Evolutionary conservation across 2,329 filamentous ascomycete species (phyloP).

Genomic region (Trichoderma polysporum): DNA sequence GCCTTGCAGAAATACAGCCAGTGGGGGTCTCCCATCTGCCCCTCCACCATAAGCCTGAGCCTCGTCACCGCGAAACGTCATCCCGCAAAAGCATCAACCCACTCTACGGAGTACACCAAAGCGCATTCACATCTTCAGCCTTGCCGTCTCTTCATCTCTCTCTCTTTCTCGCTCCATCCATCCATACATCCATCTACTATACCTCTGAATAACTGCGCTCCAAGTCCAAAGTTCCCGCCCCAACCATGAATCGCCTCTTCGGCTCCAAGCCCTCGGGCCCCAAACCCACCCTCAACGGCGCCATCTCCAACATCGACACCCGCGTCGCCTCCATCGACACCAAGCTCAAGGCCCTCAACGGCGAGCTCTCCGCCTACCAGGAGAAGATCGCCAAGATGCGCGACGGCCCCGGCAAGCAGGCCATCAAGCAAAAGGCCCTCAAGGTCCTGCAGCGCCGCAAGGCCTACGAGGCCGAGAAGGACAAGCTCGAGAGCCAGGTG

Average conservation of each 20-base stretch:
- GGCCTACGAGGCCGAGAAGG: slow-evolving; percentile 89
- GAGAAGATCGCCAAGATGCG: slow-evolving; percentile 87
- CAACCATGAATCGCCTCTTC: slow-evolving; percentile 90
- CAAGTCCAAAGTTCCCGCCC: slow-evolving; percentile 19
- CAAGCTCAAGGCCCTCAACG: slow-evolving; percentile 88
- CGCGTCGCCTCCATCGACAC: slow-evolving; percentile 87
- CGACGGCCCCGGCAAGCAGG: slow-evolving; percentile 89
- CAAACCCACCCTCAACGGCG: slow-evolving; percentile 82
- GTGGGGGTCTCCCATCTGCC: slow-evolving; percentile 9
- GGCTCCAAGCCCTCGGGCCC: slow-evolving; percentile 82
- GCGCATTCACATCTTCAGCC: slow-evolving; percentile 1
- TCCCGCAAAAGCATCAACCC: slow-evolving; percentile 5
- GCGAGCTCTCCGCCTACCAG: slow-evolving; percentile 86
- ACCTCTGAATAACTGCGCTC: too few species aligned
- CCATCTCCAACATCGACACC: slow-evolving; percentile 82
- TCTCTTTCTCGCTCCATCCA: too few species aligned
- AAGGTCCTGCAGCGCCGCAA: slow-evolving; percentile 92
- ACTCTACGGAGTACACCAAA: not conserved
- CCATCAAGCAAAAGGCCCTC: slow-evolving; percentile 90
- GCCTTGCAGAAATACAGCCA: slow-evolving; percentile 10
- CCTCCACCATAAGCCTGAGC: slow-evolving; percentile 9
- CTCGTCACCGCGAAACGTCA: slow-evolving; percentile 23
- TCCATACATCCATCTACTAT: too few species aligned
- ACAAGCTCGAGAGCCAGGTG: slow-evolving; percentile 88
- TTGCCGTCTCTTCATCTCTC: not conserved